Evolutionary conservation across 768 basidiomycete genomes (phyloP), one percentile per base, ranked within the genome.

Genomic region (Mycena leptocephala): DNA sequence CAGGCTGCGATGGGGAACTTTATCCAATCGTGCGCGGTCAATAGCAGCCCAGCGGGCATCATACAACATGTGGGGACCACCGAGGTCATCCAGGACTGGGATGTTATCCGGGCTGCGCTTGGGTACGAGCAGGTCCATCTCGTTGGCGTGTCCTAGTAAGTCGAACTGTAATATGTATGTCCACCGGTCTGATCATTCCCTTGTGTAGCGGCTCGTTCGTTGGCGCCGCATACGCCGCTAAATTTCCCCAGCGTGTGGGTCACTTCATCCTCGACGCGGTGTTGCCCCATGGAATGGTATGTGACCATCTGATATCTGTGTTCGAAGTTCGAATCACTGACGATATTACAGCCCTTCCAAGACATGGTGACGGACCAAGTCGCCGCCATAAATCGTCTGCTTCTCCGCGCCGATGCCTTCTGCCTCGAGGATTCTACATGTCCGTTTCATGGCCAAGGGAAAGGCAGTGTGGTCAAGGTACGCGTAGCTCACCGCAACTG

Each of bases 391-490:
- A 79, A 80, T 46, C 69, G 79, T 8, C 67, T 80, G 3, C 74
- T 80, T 24, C 62, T 70, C 14, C 78, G 79, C n/a, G 72, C 79
- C 7, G 79, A 80, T 53, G 79, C 78, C 3, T 80, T 70, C 69
- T 80, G 79, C 58, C 22, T 75, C 28, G 14, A 30, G 32, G 74
- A 80, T 41, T 5, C 76, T 7, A 33, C 79, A 9, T 79, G 79
- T 62, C 79, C 79, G 6, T 80, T 80, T 48, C 67, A 79, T 39
- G 48, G 63, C 7, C 76, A 79, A 48, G 79, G 79, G 0, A 80
- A 79, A 35, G 79, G 79, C 28, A 74, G 72, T 77, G 80, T 86
- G 88, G 7, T 90, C 88, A 18, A 91, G 82, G 72, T 77, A 39
- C 13, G 37, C 22, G 22, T 37, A 35, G 2, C 4, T 48, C n/a